Evolutionary conservation across 2,329 filamentous ascomycete species (phyloP).

Genomic region (Fusarium lateritium): DNA sequence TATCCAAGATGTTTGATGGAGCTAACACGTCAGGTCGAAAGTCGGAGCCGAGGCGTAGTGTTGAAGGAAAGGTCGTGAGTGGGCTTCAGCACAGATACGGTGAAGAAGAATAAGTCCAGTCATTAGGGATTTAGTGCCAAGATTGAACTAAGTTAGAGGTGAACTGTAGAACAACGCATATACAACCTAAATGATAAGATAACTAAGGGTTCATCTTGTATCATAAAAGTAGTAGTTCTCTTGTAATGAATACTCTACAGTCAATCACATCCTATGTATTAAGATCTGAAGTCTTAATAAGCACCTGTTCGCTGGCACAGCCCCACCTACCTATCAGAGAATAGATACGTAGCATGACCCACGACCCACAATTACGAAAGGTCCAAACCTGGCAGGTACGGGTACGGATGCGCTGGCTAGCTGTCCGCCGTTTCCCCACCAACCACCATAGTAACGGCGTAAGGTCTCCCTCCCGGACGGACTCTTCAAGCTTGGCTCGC

Average conservation of each 20-base stretch:
- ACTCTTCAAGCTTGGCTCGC: conserved; percentile 28
- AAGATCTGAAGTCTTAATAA: too few relatives aligned
- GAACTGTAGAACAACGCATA: background rate
- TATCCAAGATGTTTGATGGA: background rate
- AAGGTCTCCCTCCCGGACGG: conserved; percentile 15
- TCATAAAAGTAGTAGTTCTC: background rate
- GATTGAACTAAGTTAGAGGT: background rate
- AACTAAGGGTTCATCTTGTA: background rate
- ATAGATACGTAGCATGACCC: conserved; percentile 15
- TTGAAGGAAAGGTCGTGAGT: background rate
- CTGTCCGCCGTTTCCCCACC: conserved; percentile 41
- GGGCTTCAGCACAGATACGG: conserved; percentile 28
- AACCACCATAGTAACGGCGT: conserved; percentile 36
- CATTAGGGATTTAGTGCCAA: conserved; percentile 1
- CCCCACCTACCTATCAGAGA: background rate
- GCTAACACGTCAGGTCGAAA: conserved; percentile 11
- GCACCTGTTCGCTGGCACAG: too few relatives aligned
- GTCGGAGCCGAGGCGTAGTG: conserved; percentile 17
- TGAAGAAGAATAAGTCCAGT: conserved; percentile 20
- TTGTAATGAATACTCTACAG: background rate
- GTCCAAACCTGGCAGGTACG: conserved; percentile 33
- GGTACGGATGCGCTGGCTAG: conserved; percentile 32
- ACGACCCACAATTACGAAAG: conserved; percentile 17
- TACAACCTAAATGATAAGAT: background rate
- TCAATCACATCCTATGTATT: background rate